Evolutionary conservation across 129 eudicot genomes (phyloP), one percentile per base, ranked within the genome.

Genomic region (Chrysanthemum lavandulifolium): DNA sequence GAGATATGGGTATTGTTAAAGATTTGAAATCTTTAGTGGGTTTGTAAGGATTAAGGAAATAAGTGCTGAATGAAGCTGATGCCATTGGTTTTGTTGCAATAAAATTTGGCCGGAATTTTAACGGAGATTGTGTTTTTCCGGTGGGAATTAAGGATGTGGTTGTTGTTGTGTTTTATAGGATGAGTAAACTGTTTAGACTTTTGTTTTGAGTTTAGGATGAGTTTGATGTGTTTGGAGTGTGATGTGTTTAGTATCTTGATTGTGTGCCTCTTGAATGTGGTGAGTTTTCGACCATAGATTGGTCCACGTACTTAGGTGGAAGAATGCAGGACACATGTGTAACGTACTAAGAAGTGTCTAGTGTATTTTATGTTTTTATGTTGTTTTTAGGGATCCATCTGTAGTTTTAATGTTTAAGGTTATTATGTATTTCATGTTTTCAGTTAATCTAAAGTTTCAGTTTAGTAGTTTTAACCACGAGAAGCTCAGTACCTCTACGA

Each of bases 11-110:
- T 29, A 62, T 53, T 76, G 33, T 16, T 59, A 58, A 72, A 31
- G 82, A 48, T 76, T 67, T 71, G 77, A 40, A 23, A 36, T 71
- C 73, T 79, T 72, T 75, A 15, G 23, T 56, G 78, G 78, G 84
- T 68, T 75, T 84, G 53, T 73, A 59, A 33, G 82, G 85, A 5
- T 89, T 52, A 64, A 62, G 75, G 61, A 87, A 82, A 31, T 80
- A 5, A 54, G 79, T 71, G 74, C 74, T 72, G 31, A 86, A 76
- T 79, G 97, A 81, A 51, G 91, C 82, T 78, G 86, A 84, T n/a
- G 82, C 82, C 78, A 78, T 78, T 64, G 12, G 69, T 1, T 23
- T 23, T 23, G 0, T 23, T 23, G 0, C 0, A 23, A 23, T 65
- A 13, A 36, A 36, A 65, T 21, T 12, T 61, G 31, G 13, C 21